These are phyloP conservation scores for Cajanus cajan DNA, from an alignment of 306 rosid genomes.

Conservation along the genomic window DNA sequence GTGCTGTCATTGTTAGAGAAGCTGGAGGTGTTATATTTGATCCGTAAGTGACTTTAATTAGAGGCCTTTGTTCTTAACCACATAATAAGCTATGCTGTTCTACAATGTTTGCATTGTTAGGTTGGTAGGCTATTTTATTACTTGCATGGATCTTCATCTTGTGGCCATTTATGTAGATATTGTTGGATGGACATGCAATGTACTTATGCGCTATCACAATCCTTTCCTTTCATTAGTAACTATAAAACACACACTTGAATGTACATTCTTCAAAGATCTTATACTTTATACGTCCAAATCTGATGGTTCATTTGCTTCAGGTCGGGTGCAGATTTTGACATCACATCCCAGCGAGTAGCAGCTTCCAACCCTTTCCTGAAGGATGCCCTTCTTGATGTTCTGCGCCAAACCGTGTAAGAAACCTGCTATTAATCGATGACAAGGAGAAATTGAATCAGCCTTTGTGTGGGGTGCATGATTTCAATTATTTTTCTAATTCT, in stretches of 20 bases:
- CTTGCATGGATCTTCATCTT: conserved; percentile 32
- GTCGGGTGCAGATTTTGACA: conserved; percentile 74
- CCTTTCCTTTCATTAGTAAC: not conserved
- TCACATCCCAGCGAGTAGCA: conserved; percentile 71
- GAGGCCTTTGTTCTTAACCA: not conserved
- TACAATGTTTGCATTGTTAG: not conserved
- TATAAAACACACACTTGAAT: not conserved
- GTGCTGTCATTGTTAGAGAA: conserved; percentile 77
- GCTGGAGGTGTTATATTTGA: conserved; percentile 86
- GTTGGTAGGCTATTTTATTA: not conserved
- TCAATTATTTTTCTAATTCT: not conserved
- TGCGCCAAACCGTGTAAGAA: conserved; percentile 51
- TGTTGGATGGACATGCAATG: conserved; percentile 14
- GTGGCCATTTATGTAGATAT: not conserved
- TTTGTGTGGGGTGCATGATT: not conserved
- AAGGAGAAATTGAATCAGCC: not conserved
- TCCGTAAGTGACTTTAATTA: conserved; percentile 61
- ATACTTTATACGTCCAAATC: not conserved
- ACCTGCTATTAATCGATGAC: not conserved
- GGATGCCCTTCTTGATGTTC: conserved; percentile 58
- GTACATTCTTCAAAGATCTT: not conserved
- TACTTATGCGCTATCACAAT: not conserved
- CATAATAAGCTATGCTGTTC: not conserved
- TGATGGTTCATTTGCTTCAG: conserved; percentile 46
- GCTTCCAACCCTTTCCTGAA: conserved; percentile 74